Evolutionary conservation across 1,284 basidiomycete genomes (phyloP).

Genomic region (Puccinia coronata): DNA sequence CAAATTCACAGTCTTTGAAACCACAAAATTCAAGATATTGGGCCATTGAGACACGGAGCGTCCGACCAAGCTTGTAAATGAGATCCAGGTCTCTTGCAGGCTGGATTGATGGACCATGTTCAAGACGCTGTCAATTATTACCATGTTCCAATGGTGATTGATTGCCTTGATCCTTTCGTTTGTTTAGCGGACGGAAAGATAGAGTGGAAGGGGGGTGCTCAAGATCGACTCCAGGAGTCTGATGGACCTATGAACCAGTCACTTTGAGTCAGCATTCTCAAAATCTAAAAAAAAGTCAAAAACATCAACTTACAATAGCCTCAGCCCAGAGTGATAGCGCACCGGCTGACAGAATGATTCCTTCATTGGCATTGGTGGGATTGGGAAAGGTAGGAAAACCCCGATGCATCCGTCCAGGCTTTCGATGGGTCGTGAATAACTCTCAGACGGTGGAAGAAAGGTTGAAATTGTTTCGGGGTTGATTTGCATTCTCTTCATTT

Average conservation of each 20-base stretch:
- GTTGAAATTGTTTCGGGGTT: neutral
- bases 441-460: neutral
- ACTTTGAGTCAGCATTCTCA: neutral
- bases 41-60: neutral
- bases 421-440: neutral
- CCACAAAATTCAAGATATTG: neutral
- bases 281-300: neutral
- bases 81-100: neutral
- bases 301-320: neutral
- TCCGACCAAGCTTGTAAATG: no score
- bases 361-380: neutral
- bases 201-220: neutral
- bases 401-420: neutral
- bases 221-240: neutral
- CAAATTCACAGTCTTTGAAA: neutral
- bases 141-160: neutral
- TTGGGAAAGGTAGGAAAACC: neutral
- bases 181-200: neutral
- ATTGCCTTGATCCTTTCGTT: neutral
- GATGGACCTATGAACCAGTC: neutral
- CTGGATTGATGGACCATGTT: neutral
- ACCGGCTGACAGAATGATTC: neutral
- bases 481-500: neutral
- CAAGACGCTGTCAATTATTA: neutral
- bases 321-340: neutral